Evolutionary conservation across 2,329 filamentous ascomycete species (phyloP).

Genomic region (Gyromitra esculenta): DNA sequence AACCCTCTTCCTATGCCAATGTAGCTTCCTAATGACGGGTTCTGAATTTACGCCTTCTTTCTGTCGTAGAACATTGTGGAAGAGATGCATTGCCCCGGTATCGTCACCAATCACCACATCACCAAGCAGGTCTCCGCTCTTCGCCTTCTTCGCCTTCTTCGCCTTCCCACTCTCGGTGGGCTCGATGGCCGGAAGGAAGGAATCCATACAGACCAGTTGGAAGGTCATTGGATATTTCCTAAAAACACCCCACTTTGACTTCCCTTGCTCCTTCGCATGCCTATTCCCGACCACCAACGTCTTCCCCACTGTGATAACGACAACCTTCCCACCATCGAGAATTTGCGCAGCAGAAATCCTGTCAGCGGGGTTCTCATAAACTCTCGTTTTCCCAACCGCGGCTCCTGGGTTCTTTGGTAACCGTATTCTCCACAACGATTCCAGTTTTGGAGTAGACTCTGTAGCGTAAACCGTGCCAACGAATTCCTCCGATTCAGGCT

Average conservation of each 20-base stretch:
- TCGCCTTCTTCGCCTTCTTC: constrained; percentile 40
- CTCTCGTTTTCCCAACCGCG: constrained; percentile 27
- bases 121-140: constrained; percentile 52
- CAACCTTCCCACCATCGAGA: constrained; percentile 66
- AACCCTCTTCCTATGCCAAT: constrained; percentile 91
- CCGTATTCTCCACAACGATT: constrained; percentile 35
- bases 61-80: constrained; percentile 73
- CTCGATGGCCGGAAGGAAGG: constrained; percentile 36
- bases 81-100: constrained; percentile 81
- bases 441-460: constrained; percentile 14
- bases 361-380: constrained; percentile 33
- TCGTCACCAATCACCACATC: constrained; percentile 81
- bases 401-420: constrained; percentile 18
- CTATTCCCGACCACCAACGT: constrained; percentile 71
- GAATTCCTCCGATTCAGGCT: constrained; percentile 22
- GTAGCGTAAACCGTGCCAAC: constrained; percentile 38
- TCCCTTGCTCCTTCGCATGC: constrained; percentile 62
- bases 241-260: constrained; percentile 62
- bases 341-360: constrained; percentile 43
- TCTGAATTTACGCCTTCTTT: constrained; percentile 65
- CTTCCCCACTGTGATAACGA: constrained; percentile 68
- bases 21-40: constrained; percentile 72
- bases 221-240: constrained; percentile 48
- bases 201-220: constrained; percentile 51
- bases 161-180: constrained; percentile 23